phyloP scores from a whole-genome alignment of 2,329 filamentous ascomycete species.

The Colletotrichum sp. region DNA sequence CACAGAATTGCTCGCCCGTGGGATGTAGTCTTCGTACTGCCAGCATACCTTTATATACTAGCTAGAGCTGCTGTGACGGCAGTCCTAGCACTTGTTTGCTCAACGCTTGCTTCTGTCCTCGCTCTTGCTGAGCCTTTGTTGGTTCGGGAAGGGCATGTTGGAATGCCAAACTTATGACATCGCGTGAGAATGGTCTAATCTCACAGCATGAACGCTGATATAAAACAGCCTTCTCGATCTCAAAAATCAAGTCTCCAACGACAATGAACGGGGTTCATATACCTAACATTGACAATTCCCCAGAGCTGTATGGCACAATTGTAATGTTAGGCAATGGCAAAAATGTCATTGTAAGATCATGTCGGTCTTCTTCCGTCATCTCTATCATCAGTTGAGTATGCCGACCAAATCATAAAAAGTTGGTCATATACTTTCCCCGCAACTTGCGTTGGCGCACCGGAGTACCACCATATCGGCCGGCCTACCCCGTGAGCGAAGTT shows the following conservation, averaged over 20 bases:
- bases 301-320: not conserved
- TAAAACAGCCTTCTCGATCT: not conserved
- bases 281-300: not conserved
- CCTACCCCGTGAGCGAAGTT: too few relatives aligned
- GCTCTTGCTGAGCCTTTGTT: not conserved
- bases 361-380: fast-evolving
- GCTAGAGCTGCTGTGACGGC: fast-evolving
- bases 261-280: not conserved
- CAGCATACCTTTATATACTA: not conserved
- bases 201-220: not conserved
- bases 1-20: too few relatives aligned
- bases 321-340: not conserved
- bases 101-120: not conserved
- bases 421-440: too few relatives aligned
- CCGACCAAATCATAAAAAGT: too few relatives aligned
- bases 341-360: fast-evolving
- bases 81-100: not conserved
- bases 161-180: fast-evolving
- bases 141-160: not conserved
- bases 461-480: too few relatives aligned
- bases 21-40: not conserved
- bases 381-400: fast-evolving
- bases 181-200: fast-evolving
- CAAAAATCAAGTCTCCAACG: not conserved
- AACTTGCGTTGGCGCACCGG: too few relatives aligned